These are phyloP conservation scores for Penicillium coffeae DNA, from an alignment of 495 filamentous ascomycete species.

Conservation along the genomic window DNA sequence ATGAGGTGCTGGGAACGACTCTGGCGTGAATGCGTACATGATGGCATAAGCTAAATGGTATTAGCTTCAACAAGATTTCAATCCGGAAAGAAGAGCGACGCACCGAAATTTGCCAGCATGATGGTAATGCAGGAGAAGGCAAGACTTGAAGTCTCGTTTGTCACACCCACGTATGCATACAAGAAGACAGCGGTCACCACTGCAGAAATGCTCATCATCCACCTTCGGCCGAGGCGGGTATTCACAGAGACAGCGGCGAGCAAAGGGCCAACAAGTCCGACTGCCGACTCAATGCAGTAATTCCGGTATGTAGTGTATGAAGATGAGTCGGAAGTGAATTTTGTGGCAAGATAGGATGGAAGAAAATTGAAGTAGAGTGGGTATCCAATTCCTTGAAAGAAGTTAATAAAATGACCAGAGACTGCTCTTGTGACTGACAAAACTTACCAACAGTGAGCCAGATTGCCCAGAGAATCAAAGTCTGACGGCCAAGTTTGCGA, in stretches of 20 bases:
- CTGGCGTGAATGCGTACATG: constrained; percentile 55
- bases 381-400: constrained; percentile 26
- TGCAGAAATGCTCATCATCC: constrained; percentile 33
- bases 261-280: constrained; percentile 26
- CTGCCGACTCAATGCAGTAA: constrained; percentile 33
- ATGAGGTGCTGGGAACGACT: constrained; percentile 52
- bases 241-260: constrained; percentile 26
- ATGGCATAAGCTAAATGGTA: constrained; percentile 41
- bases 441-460: constrained; percentile 30
- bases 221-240: constrained; percentile 27
- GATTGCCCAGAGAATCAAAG: constrained; percentile 23
- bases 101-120: constrained; percentile 31
- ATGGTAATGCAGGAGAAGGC: constrained; percentile 30
- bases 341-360: constrained; percentile 30
- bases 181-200: constrained; percentile 31
- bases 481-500: constrained; percentile 18
- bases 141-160: constrained; percentile 17
- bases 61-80: not conserved
- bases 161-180: constrained; percentile 31
- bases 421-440: no score
- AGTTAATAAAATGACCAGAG: not conserved
- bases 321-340: constrained; percentile 24
- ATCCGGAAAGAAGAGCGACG: not conserved
- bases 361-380: constrained; percentile 35
- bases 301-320: constrained; percentile 26